Percentiles rank a stretch among this genome's conserved stretches.
Evolutionary conservation across 257 asterid species (phyloP).

Genomic region (Lycium barbarum): DNA sequence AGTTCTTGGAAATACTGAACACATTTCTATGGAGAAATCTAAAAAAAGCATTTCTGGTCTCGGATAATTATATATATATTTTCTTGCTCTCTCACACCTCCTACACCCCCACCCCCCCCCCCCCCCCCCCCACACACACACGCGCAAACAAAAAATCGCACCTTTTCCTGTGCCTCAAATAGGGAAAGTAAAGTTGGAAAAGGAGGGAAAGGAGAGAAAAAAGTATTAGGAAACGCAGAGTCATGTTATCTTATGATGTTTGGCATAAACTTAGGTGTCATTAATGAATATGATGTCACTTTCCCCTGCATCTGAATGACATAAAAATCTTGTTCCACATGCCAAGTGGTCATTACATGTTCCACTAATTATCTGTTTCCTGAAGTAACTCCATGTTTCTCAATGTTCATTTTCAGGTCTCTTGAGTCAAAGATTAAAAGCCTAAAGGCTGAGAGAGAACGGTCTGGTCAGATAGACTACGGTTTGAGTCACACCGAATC

Average conservation of each 20-base stretch:
- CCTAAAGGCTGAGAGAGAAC: conserved; percentile 57
- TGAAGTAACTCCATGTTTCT: neutral
- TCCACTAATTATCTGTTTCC: neutral
- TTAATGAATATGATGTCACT: neutral
- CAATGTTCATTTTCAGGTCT: conserved; percentile 51
- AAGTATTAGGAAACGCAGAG: neutral
- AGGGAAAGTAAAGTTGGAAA: neutral
- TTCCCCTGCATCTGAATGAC: neutral
- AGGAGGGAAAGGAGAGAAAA: neutral
- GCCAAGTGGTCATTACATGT: neutral
- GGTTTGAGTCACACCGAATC: conserved; percentile 54
- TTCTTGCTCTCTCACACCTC: neutral
- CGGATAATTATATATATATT: too few species aligned
- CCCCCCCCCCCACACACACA: too few species aligned
- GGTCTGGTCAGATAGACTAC: conserved; percentile 43
- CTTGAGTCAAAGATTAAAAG: conserved; percentile 71
- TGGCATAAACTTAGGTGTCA: neutral
- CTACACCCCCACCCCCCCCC: neutral
- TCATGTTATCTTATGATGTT: neutral
- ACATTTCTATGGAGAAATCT: neutral
- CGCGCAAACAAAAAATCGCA: neutral
- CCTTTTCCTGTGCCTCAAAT: neutral
- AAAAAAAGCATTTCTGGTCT: neutral
- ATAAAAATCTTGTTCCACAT: neutral
- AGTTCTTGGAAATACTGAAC: neutral